Base-by-base conservation (phyloP, 2,329 filamentous ascomycete species). In the Ophiostoma populinum region DNA sequence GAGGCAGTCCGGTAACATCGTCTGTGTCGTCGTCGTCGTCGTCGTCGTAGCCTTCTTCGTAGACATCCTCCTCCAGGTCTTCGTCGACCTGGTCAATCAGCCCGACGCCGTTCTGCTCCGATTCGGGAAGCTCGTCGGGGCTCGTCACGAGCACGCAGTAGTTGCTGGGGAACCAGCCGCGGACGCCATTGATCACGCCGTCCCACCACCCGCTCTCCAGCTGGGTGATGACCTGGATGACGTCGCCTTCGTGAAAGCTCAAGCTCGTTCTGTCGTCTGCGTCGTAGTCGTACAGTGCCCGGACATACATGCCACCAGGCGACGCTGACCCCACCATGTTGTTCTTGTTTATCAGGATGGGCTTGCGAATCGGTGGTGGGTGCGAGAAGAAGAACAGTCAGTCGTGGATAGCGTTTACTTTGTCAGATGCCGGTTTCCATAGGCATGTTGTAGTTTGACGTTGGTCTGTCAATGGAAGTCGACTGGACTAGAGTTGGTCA, bases 131-230 rank as follows among this genome's bases (percentile, higher is more conserved):
- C 42, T 92, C 80, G 46, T 82, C 78, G 34, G 78, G 69, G 47
- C 74, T 75, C 40, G 74, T 70, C 47, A 95, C 79, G 43, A 90
- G 74, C 45, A 83, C 76, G 61, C 90, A 95, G 60, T 98, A 98
- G 56, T 98, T 98, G 65, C 87, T 95, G 24, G 90, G 90, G 55
- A 98, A 98, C 90, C 90, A 98, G 53, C 90, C 90, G 52, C 90
- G 77, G 46, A 93, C 80, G 40, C 86, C 83, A 50, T 94, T 90
- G 54, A 98, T 93, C 37, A 98, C 83, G 32, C 90, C 90, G 59
- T 98, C 90, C 90, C 90, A 98, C 90, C 90, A 98, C 38, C 90
- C 90, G 50, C 86, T 95, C 56, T 98, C 90, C 38, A 95, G 67
- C 59, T 94, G 87, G 35, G 90, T 98, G 49, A 98, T 87, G 48